Percentiles rank a stretch among this genome's conserved stretches.
Evolutionary conservation across 345 rosid genomes (phyloP).

Genomic region (Lepidium africanum): DNA sequence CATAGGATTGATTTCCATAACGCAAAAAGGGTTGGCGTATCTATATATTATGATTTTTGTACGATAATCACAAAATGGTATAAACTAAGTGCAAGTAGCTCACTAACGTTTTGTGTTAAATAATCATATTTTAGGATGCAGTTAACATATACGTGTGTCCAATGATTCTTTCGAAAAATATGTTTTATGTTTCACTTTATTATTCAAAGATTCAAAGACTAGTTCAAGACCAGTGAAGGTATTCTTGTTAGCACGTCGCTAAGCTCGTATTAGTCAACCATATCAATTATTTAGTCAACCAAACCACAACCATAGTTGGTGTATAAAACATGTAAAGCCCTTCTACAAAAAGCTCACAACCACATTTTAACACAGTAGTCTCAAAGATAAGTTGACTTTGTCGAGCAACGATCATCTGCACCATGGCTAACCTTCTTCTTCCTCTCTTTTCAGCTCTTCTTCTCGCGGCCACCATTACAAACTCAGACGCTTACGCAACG

Average conservation of each 20-base stretch:
- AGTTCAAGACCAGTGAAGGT: not conserved
- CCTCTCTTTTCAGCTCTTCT: not conserved
- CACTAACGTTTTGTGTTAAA: not conserved
- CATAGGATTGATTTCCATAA: no score
- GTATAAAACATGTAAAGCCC: not conserved
- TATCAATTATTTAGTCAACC: no score
- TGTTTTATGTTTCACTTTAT: no score
- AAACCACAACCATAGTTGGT: no score
- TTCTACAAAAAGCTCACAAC: not conserved
- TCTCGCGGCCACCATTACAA: not conserved
- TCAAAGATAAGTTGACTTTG: not conserved
- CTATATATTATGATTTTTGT: no score
- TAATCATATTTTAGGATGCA: not conserved
- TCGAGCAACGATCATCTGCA: not conserved
- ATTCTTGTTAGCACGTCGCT: not conserved
- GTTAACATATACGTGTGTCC: not conserved
- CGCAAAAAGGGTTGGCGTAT: no score
- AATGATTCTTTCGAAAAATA: not conserved
- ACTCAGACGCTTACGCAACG: not conserved
- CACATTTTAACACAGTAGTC: not conserved
- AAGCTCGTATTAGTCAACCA: no score
- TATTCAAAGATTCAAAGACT: no score
- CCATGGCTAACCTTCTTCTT: not conserved
- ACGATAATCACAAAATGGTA: no score
- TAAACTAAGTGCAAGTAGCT: not conserved